Conservation (phyloP, 768 basidiomycete species). For the Gymnopilus dilepis region DNA sequence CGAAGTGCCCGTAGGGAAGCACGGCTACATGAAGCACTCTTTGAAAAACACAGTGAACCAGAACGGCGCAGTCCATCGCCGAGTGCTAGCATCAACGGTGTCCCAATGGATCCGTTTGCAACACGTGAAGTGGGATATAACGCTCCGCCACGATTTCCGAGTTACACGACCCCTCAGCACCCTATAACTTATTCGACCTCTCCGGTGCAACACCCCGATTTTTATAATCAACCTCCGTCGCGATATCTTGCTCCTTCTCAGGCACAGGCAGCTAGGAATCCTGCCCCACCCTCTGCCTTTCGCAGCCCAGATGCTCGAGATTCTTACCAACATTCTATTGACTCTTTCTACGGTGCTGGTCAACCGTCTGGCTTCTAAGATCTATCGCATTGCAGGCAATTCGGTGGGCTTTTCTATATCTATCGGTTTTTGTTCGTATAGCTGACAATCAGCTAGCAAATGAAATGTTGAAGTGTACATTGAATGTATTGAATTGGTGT, state of each 20-base stretch:
- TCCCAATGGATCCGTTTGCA: slow-evolving; percentile 36
- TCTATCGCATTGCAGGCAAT: not conserved
- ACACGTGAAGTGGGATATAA: slow-evolving; percentile 21
- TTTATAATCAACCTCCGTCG: slow-evolving; percentile 18
- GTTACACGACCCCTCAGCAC: slow-evolving; percentile 12
- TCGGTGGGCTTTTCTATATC: not conserved
- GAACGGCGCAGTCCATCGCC: slow-evolving; percentile 31
- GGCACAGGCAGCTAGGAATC: slow-evolving; percentile 12
- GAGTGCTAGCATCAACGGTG: slow-evolving; percentile 31
- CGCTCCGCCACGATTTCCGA: slow-evolving; percentile 19
- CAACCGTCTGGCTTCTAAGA: slow-evolving; percentile 12
- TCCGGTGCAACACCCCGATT: slow-evolving; percentile 29
- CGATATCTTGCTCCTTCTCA: slow-evolving; percentile 28
- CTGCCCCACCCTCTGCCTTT: slow-evolving; percentile 23
- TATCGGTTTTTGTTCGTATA: not conserved
- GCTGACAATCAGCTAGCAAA: not conserved
- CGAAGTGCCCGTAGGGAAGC: slow-evolving; percentile 27
- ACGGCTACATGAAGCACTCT: slow-evolving; percentile 32
- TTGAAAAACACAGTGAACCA: slow-evolving; percentile 30
- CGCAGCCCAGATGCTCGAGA: slow-evolving; percentile 25
- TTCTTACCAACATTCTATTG: slow-evolving; percentile 41
- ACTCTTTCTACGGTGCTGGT: slow-evolving; percentile 46
- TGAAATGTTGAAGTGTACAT: slow-evolving; percentile 2
- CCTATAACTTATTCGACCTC: slow-evolving; percentile 14
- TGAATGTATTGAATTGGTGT: slow-evolving; percentile 11